Evolutionary conservation across 768 basidiomycete species (phyloP), one percentile per base, ranked within the genome.

Genomic region (Jaapia argillacea): DNA sequence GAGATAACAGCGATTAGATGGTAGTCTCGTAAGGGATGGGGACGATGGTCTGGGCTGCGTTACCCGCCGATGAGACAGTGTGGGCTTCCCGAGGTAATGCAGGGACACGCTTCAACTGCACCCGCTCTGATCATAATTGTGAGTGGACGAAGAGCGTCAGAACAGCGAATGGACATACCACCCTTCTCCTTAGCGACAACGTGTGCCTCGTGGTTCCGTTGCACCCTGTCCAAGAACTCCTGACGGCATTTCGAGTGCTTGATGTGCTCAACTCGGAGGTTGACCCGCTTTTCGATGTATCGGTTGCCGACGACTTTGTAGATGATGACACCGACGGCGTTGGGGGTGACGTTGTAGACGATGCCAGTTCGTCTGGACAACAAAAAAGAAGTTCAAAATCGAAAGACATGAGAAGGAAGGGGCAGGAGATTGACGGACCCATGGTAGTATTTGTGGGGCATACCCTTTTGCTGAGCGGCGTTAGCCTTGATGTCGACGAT

Each of bases 401-500:
- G 13, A 31, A 41, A 24, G 23, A 27, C n/a, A 26, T 31, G 33
- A 13, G 22, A 35, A 36, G 26, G 23, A 12, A 22, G 28, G 79
- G n/a, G n/a, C n/a, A n/a, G n/a, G n/a, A n/a, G n/a, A n/a, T n/a
- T n/a, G n/a, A n/a, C 89, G 54, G 51, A 92, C 91, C 88, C 90
- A 56, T 92, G 90, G 75, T 92, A 92, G 78, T 77, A 93, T 70
- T 97, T 97, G 77, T 97, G 94, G 65, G 93, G 93, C 91, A 98
- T 96, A 67, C 96, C 96, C 85, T 93, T 94, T 81, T 99, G 96
- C 69, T 96, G 88, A 36, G 96, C 89, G 47, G 93, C 79, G 61
- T 99, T 98, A 54, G 94, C 94, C 74, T 96, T 97, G 79, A 99
- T 98, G 71, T 99, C 96, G 56, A 99, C 96, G 56, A 98, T 96